Conservation (phyloP, 2,329 filamentous ascomycete genomes). For the Pseudocercospora eumusae region DNA sequence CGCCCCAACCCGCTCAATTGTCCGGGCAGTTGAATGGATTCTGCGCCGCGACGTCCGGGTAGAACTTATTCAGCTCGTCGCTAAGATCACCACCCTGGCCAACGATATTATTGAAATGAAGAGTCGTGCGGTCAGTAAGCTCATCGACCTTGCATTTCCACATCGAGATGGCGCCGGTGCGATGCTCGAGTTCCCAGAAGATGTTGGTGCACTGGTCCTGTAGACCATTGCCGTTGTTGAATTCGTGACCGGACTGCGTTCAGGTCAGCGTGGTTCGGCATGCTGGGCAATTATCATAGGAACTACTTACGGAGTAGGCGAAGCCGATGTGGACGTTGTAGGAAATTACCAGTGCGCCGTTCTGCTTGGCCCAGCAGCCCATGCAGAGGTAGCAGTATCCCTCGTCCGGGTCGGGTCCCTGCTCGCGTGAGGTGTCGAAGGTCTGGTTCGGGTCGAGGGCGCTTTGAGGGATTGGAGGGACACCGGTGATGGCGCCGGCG, state of each 20-base stretch:
- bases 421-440: not conserved
- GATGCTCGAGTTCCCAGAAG: not conserved
- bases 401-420: not conserved
- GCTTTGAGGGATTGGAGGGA: not conserved
- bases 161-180: not conserved
- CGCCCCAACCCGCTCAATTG: not conserved
- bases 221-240: not conserved
- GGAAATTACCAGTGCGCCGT: not conserved
- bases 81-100: not conserved
- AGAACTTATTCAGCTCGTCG: not conserved
- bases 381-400: not conserved
- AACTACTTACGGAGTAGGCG: not conserved
- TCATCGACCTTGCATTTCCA: not conserved
- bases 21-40: slow-evolving; percentile 18
- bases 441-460: not conserved
- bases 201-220: not conserved
- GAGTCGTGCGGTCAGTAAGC: not conserved
- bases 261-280: not conserved
- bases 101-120: slow-evolving; percentile 5
- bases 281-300: not conserved
- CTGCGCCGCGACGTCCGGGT: not conserved
- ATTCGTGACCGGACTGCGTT: not conserved
- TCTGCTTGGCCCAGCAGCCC: slow-evolving; percentile 1
- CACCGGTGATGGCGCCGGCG: not conserved
- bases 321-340: slow-evolving; percentile 11